A percentile compares a stretch with the other conserved stretches of the same genome.
phyloP scores from a whole-genome alignment of 1,284 basidiomycete species.

The Agaricales sp. region DNA sequence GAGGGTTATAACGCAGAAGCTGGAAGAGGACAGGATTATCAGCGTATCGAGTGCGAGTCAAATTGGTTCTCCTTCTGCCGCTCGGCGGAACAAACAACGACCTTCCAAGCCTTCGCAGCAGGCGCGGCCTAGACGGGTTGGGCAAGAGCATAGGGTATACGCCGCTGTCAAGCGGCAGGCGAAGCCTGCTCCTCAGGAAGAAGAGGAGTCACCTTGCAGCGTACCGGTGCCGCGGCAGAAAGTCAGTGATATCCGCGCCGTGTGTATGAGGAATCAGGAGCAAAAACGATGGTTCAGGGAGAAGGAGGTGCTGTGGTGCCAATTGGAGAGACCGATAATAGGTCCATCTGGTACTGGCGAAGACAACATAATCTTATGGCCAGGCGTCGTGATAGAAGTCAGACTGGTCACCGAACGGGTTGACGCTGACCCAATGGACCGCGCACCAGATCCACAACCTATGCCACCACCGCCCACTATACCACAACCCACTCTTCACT shows the following conservation, averaged over 20 bases:
- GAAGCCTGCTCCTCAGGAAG: conserved; percentile 25
- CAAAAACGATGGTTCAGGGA: conserved; percentile 50
- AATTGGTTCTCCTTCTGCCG: too few relatives aligned
- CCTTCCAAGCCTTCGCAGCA: conserved; percentile 1
- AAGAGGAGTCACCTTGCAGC: conserved; percentile 31
- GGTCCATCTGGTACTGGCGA: conserved; percentile 22
- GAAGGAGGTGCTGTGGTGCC: conserved; percentile 69
- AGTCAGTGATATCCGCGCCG: conserved; percentile 45
- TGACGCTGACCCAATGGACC: conserved; percentile 32
- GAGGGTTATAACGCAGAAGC: conserved; percentile 49
- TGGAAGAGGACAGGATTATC: conserved; percentile 34
- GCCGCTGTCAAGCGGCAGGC: conserved; percentile 46
- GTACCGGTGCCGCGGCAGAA: conserved; percentile 45
- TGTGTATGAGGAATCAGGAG: conserved; percentile 27
- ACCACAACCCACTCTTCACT: neutral
- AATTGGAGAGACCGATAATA: conserved; percentile 40
- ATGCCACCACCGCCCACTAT: neutral
- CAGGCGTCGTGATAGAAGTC: conserved; percentile 52
- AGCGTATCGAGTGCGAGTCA: too few relatives aligned
- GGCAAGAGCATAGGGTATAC: conserved; percentile 26
- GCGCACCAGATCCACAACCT: neutral
- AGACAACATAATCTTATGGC: conserved; percentile 56
- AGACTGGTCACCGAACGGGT: too few relatives aligned
- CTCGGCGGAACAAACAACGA: too few relatives aligned
- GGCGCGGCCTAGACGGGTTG: too few relatives aligned